Percentiles rank a stretch among this genome's conserved stretches.
phyloP scores from a whole-genome alignment of 768 basidiomycete species.

The Suillus brevipes region DNA sequence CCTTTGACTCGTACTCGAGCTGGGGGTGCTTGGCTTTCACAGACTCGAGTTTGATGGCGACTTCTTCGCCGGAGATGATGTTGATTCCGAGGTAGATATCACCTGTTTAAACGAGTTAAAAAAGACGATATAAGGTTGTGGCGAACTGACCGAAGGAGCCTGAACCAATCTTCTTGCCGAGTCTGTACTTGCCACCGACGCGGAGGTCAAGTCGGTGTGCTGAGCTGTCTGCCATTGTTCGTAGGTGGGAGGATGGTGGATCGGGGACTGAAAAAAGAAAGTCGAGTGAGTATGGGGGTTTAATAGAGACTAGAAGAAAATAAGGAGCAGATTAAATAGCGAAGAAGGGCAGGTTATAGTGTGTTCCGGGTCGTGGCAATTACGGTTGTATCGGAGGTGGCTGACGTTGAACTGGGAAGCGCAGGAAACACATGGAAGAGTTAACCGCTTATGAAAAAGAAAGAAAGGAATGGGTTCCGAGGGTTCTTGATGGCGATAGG shows the following conservation, averaged over 20 bases:
- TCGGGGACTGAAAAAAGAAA: slow-evolving; percentile 13
- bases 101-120: slow-evolving; percentile 47
- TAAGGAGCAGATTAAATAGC: slow-evolving; percentile 21
- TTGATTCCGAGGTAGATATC: slow-evolving; percentile 99
- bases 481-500: slow-evolving; percentile 11
- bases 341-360: slow-evolving; percentile 30
- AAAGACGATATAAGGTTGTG: slow-evolving; percentile 7
- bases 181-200: slow-evolving; percentile 93
- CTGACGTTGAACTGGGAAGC: slow-evolving; percentile 26
- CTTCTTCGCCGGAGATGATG: slow-evolving; percentile 99
- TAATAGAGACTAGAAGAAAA: slow-evolving; percentile 16
- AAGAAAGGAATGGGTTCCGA: neutral
- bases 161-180: slow-evolving; percentile 99
- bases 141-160: slow-evolving; percentile 87
- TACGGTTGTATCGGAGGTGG: slow-evolving; percentile 38
- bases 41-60: slow-evolving; percentile 99
- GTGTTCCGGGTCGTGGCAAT: slow-evolving; percentile 31
- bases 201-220: slow-evolving; percentile 78
- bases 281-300: slow-evolving; percentile 16
- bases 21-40: slow-evolving; percentile 99
- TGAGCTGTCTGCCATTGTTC: slow-evolving; percentile 70
- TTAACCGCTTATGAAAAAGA: slow-evolving; percentile 5
- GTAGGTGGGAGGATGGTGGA: slow-evolving; percentile 17
- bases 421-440: slow-evolving; percentile 6
- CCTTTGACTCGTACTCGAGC: slow-evolving; percentile 96